Conservation (phyloP, 768 basidiomycete species). For the Tremella fuciformis region DNA sequence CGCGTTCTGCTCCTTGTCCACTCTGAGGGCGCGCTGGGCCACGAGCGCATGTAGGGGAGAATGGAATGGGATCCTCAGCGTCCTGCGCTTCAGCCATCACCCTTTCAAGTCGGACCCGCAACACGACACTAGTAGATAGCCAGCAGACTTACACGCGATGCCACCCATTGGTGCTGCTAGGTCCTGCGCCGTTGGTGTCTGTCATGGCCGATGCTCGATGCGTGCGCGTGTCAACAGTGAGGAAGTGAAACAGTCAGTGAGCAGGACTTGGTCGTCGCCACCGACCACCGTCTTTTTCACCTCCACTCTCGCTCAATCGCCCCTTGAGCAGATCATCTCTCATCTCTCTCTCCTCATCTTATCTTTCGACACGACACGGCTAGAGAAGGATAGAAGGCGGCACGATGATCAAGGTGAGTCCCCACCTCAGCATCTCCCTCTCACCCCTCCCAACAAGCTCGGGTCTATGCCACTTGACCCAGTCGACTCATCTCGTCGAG, state of each 20-base stretch:
- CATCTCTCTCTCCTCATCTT: too few species aligned
- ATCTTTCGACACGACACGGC: too few species aligned
- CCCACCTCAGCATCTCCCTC: not conserved
- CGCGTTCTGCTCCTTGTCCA: conserved; percentile 79
- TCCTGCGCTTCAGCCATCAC: conserved; percentile 53
- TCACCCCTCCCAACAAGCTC: too few species aligned
- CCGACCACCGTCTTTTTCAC: too few species aligned
- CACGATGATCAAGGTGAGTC: conserved; percentile 47
- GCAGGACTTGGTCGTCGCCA: too few species aligned
- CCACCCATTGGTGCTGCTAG: conserved; percentile 17
- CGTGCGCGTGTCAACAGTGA: too few species aligned
- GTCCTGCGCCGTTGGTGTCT: conserved; percentile 3
- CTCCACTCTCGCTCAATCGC: too few species aligned
- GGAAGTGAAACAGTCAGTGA: too few species aligned
- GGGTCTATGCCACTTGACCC: too few species aligned
- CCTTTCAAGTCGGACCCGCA: not conserved
- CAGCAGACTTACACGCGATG: conserved; percentile 13
- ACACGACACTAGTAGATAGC: not conserved
- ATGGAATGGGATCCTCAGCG: conserved; percentile 73
- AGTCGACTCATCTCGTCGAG: not conserved
- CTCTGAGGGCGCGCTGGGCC: conserved; percentile 78
- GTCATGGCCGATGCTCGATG: too few species aligned
- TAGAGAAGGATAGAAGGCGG: too few species aligned
- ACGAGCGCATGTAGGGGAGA: conserved; percentile 71
- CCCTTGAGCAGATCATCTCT: too few species aligned